A percentile compares a stretch with the other conserved stretches of the same genome.
Evolutionary conservation across 1,284 basidiomycete genomes (phyloP).

Genomic region (Microbotryum saponariae): DNA sequence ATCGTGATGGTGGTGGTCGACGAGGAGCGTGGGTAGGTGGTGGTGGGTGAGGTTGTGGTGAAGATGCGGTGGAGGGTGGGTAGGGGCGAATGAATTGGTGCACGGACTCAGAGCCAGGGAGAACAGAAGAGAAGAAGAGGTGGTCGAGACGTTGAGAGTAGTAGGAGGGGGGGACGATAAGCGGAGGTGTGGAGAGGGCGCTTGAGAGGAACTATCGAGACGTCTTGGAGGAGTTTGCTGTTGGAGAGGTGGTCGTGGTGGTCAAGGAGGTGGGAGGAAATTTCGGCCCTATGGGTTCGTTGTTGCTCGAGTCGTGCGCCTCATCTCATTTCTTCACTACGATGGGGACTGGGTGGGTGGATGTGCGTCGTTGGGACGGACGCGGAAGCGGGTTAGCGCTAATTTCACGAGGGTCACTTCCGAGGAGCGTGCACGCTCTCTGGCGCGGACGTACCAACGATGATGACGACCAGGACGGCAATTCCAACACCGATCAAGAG

Average conservation of each 20-base stretch:
- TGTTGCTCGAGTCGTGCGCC: conserved; percentile 33
- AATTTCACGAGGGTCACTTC: too few species aligned
- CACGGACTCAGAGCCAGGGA: background rate
- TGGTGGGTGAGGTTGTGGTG: too few species aligned
- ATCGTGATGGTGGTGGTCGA: too few species aligned
- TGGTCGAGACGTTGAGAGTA: too few species aligned
- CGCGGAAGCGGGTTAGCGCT: background rate
- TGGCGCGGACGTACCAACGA: conserved; percentile 51
- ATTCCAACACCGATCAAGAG: conserved; percentile 81
- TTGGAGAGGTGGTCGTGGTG: background rate
- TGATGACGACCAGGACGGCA: conserved; percentile 81
- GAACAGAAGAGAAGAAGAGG: background rate
- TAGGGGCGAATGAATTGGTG: too few species aligned
- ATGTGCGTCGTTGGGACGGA: too few species aligned
- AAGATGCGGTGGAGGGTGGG: background rate
- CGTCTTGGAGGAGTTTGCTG: background rate
- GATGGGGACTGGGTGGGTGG: conserved; percentile 32
- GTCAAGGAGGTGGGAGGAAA: background rate
- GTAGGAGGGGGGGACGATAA: too few species aligned
- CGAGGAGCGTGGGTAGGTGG: too few species aligned
- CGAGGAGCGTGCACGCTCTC: background rate
- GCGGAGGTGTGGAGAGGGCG: background rate
- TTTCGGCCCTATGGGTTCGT: conserved; percentile 18
- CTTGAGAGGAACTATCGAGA: background rate
- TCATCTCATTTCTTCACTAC: conserved; percentile 37